Percentiles rank a stretch among this genome's conserved stretches.
Conservation (phyloP, 2,329 filamentous ascomycete genomes). For the Cryoendolithus antarcticus region DNA sequence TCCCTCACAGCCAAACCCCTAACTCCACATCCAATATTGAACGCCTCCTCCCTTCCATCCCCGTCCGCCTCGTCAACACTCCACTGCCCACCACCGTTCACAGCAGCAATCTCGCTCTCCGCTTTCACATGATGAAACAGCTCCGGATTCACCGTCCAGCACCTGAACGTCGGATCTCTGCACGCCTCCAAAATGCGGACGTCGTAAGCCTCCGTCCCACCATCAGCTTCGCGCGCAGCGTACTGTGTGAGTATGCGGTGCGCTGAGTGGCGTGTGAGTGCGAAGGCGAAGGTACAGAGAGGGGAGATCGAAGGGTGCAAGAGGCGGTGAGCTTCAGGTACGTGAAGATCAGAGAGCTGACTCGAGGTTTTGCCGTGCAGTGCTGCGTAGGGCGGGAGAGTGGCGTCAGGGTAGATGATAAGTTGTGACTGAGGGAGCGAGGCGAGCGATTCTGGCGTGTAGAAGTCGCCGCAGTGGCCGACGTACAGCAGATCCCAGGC, state of each 20-base stretch:
- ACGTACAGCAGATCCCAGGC: slow-evolving; percentile 29
- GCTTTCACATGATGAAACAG: slow-evolving; percentile 28
- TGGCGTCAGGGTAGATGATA: slow-evolving; percentile 21
- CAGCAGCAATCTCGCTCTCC: slow-evolving; percentile 25
- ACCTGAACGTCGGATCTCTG: slow-evolving; percentile 23
- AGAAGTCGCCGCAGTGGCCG: slow-evolving; percentile 31
- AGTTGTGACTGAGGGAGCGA: too few relatives aligned
- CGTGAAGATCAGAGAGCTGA: slow-evolving; percentile 24
- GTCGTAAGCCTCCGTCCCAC: slow-evolving; percentile 27
- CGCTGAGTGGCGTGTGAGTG: slow-evolving; percentile 27
- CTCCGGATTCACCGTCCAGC: slow-evolving; percentile 27
- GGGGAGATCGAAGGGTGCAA: slow-evolving; percentile 31
- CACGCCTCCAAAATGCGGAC: slow-evolving; percentile 28
- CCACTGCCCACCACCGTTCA: slow-evolving; percentile 10
- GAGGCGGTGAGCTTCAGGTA: slow-evolving; percentile 26
- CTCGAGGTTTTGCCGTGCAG: slow-evolving; percentile 26
- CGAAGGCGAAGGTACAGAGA: slow-evolving; percentile 34
- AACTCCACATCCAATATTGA: slow-evolving; percentile 25
- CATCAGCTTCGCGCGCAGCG: slow-evolving; percentile 19
- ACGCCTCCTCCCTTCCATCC: slow-evolving; percentile 8
- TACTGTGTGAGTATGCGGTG: slow-evolving; percentile 23
- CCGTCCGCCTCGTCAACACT: slow-evolving; percentile 1
- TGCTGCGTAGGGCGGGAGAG: slow-evolving; percentile 23
- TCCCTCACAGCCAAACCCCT: slow-evolving; percentile 18
- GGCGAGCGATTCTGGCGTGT: slow-evolving; percentile 21